These are phyloP conservation scores for Gastrodia elata DNA, from an alignment of 106 monocot species.

Conservation along the genomic window DNA sequence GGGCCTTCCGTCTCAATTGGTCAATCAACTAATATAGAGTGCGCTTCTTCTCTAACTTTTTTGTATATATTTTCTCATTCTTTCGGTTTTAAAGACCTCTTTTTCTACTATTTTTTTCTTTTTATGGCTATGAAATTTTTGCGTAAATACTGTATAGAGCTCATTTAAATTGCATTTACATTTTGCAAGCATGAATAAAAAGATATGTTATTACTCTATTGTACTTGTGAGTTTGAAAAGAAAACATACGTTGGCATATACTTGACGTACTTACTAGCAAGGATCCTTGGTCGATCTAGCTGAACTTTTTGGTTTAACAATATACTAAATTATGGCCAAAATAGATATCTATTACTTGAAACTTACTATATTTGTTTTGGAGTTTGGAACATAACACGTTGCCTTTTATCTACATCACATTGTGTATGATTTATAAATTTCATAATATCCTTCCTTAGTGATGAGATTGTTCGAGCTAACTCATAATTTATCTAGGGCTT, in stretches of 20 bases:
- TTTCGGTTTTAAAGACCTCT: neutral
- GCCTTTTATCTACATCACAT: neutral
- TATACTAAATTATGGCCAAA: too few species aligned
- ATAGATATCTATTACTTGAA: neutral
- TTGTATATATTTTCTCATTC: neutral
- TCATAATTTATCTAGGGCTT: too few species aligned
- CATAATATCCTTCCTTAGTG: neutral
- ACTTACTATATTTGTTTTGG: neutral
- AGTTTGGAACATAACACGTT: neutral
- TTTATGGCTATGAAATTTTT: neutral
- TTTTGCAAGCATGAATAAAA: neutral
- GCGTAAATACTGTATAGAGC: neutral
- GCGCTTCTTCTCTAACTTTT: constrained; percentile 7
- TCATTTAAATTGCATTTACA: neutral
- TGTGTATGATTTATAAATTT: neutral
- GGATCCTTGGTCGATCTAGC: too few species aligned
- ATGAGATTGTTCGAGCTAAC: too few species aligned
- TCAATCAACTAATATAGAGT: constrained; percentile 68
- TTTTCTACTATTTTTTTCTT: neutral
- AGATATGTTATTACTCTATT: neutral
- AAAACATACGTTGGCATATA: too few species aligned
- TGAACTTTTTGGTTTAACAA: too few species aligned
- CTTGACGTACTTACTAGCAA: too few species aligned
- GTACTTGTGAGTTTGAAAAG: neutral
- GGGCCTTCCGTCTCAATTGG: constrained; percentile 75